Evolutionary conservation across 768 basidiomycete species (phyloP), one percentile per base, ranked within the genome.

Genomic region (Hericium erinaceus): DNA sequence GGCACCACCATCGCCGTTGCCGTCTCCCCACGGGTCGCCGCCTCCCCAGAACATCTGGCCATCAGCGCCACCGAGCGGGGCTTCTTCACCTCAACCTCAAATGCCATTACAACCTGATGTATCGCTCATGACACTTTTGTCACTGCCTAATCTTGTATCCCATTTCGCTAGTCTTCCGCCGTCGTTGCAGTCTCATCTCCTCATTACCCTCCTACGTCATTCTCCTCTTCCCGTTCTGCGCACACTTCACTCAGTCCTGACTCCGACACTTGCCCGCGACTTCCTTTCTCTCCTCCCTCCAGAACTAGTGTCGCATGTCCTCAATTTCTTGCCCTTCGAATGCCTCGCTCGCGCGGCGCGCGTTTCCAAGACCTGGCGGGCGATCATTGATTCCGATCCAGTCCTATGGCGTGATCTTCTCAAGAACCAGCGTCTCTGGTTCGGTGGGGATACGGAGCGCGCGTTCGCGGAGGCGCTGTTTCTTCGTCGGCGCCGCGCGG

Each of bases 141-240:
- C 95, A 0, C 80, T 99, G 0, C 94, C 95, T 1, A 78, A 84
- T 1, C 76, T 99, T 39, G 79, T 97, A 13, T 71, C 80, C 7
- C 89, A 94, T 62, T 98, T 94, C 72, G 83, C 83, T 28, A 77
- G 71, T 55, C 78, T 98, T 24, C 92, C 95, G 0, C 77, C 87
- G 10, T 78, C 83, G 8, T 75, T 98, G 12, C 95, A 98, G 73
- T 93, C 93, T 4, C 94, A 98, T 70, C 84, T 97, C 65, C 82
- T 98, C 56, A 84, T 98, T 64, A 92, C 92, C 24, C 83, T 98
- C 58, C 76, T 99, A 37, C 87, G 93, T 59, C 92, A 95, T 65
- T 92, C 94, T 4, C 86, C 94, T 2, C 81, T 95, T 18, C 86
- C 92, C 4, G 95, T 98, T 39, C 79, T 99, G 26, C 88, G 95